Evolutionary conservation across 495 filamentous ascomycete species (phyloP).

Genomic region (Penicillium antarcticum): DNA sequence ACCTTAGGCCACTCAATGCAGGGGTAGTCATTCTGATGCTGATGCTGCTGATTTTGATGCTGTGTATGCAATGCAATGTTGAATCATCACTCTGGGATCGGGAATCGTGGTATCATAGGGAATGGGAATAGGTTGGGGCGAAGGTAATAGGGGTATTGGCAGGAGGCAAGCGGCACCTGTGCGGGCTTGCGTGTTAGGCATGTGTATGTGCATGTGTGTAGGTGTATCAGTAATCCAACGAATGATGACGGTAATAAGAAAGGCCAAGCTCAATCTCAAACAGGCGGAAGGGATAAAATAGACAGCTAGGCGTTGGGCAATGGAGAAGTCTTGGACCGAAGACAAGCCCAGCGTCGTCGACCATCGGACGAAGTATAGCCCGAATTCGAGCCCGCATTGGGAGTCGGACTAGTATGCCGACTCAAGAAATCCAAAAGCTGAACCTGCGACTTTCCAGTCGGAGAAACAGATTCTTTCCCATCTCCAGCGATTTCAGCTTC

Average conservation of each 20-base stretch:
- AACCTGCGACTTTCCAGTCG: neutral
- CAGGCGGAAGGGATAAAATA: no score
- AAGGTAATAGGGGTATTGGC: neutral
- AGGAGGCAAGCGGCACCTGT: neutral
- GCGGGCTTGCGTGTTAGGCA: neutral
- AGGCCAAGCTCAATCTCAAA: no score
- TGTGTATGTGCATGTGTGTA: neutral
- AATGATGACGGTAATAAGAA: neutral
- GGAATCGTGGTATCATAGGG: conserved; percentile 11
- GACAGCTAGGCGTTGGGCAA: neutral
- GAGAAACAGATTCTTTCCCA: no score
- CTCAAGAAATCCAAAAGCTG: conserved; percentile 7
- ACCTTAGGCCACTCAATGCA: no score
- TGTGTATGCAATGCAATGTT: conserved; percentile 1
- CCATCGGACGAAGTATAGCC: neutral
- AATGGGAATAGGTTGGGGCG: neutral
- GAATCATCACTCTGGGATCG: conserved; percentile 4
- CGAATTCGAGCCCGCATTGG: neutral
- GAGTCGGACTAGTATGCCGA: neutral
- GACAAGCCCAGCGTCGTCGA: conserved; percentile 18
- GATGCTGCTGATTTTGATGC: neutral
- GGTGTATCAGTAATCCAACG: no score
- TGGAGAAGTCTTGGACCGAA: conserved; percentile 15
- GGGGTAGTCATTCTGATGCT: no score
- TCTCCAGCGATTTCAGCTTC: neutral